Percentiles rank a stretch among this genome's conserved stretches.
Evolutionary conservation across 2,329 filamentous ascomycete genomes (phyloP).

Genomic region (Aspergillus brunneoviolaceus): DNA sequence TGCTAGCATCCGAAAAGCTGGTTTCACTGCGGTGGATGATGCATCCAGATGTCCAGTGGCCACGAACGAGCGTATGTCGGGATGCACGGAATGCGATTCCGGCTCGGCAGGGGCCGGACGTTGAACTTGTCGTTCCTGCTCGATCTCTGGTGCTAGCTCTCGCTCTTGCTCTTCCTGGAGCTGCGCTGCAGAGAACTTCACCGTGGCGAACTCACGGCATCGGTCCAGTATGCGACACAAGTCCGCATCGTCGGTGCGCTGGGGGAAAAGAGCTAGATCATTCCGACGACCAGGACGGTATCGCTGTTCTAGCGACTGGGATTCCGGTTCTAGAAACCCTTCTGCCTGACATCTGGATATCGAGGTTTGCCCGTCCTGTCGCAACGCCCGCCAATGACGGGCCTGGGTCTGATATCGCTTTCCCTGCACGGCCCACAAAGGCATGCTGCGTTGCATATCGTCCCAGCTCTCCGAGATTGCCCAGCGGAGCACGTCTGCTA

Average conservation of each 20-base stretch:
- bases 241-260: background rate
- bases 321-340: conserved; percentile 57
- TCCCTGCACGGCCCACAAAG: conserved; percentile 64
- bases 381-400: conserved; percentile 33
- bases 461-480: conserved; percentile 57
- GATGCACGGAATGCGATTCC: conserved; percentile 44
- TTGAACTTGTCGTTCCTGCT: conserved; percentile 59
- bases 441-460: conserved; percentile 52
- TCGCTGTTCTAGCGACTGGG: conserved; percentile 51
- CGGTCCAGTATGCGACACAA: conserved; percentile 5
- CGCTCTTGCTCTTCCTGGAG: conserved; percentile 67
- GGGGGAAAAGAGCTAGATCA: background rate
- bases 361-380: background rate
- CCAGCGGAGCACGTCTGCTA: conserved; percentile 61
- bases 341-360: conserved; percentile 35
- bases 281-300: conserved; percentile 46
- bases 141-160: conserved; percentile 64
- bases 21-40: conserved; percentile 37
- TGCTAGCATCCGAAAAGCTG: conserved; percentile 49
- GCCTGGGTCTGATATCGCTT: conserved; percentile 48
- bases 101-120: conserved; percentile 46
- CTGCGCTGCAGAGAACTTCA: conserved; percentile 33
- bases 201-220: conserved; percentile 39
- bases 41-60: conserved; percentile 32
- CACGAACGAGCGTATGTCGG: conserved; percentile 45